Base-by-base conservation (phyloP, 305 asterid species). In the Plantago coronopus region DNA sequence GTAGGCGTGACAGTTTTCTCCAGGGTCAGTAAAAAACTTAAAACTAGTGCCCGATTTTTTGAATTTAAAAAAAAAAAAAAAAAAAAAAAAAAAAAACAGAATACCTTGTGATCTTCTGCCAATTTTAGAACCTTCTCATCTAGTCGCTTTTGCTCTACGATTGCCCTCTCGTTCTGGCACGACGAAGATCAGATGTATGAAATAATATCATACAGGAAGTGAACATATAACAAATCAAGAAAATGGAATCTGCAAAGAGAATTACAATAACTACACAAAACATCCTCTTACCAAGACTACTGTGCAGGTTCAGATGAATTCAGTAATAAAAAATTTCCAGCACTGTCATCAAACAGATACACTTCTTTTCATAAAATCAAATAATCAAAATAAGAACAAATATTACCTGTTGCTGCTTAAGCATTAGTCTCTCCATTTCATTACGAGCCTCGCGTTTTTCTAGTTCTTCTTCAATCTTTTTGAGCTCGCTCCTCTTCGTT, bases 151-250 rank as follows among this genome's bases (percentile, higher is more conserved):
- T 76, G 87, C 71, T 81, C 89, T 57, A 40, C 18, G 21, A 78
- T 68, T 12, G 91, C 91, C 61, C 55, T 67, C 76, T 72, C 85
- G 70, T 77, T 79, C 91, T 86, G n/a, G 61, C 57, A 62, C 48
- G 40, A 18, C 46, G 27, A 69, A 62, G 45, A 56, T 53, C 38
- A 68, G 59, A 10, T 22, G 6, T 53, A 14, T 44, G 19, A 40
- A 29, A 37, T 13, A 48, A 48, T 53, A 4, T 7, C 29, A 46
- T 31, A 22, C 16, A 14, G 46, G 31, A 50, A 43, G 53, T 17
- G 13, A 69, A 20, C 56, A 40, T 55, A 22, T 57, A 49, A 57
- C 21, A 13, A 31, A 38, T 51, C 55, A 67, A 44, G 14, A 57
- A 17, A 20, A 25, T 43, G n/a, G 9, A 34, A 34, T 34, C 0